phyloP scores from a whole-genome alignment of 352 stramenopile genomes.

The Phytophthora palmivora region DNA sequence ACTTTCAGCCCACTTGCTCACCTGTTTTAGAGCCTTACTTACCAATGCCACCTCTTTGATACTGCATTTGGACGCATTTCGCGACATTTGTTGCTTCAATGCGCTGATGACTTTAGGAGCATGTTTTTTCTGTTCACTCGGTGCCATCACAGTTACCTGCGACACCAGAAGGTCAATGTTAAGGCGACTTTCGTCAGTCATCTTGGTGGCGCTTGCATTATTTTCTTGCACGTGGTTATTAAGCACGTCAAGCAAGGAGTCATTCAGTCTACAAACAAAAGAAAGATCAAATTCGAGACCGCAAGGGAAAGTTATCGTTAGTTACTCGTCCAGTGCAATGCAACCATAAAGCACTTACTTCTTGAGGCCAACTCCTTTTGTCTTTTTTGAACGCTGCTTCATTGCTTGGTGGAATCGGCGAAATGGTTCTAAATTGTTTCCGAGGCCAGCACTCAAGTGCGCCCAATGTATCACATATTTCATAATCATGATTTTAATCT shows the following conservation, averaged over 20 bases:
- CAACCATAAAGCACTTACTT: too few relatives aligned
- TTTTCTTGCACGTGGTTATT: neutral
- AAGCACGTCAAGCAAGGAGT: neutral
- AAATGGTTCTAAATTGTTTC: neutral
- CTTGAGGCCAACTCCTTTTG: neutral
- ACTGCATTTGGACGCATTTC: neutral
- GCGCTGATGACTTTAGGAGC: slow-evolving; percentile 1
- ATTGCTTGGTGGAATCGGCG: slow-evolving; percentile 3
- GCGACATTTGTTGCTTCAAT: slow-evolving; percentile 5
- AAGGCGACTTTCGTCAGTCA: neutral
- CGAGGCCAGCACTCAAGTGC: neutral
- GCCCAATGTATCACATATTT: slow-evolving; percentile 14
- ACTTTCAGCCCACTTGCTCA: slow-evolving; percentile 3
- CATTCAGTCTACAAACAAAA: neutral
- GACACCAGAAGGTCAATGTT: slow-evolving; percentile 8
- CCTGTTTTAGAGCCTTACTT: slow-evolving; percentile 5
- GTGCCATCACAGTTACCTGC: slow-evolving; percentile 3
- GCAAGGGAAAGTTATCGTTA: neutral
- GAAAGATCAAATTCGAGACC: neutral
- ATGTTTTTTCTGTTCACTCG: slow-evolving; percentile 3
- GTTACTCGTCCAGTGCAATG: too few relatives aligned
- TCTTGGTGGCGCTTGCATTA: neutral
- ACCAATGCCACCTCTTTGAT: neutral
- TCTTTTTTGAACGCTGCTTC: neutral
- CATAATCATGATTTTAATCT: neutral